Base-by-base conservation (phyloP, 306 rosid species). In the Hippophae gyantsensis region DNA sequence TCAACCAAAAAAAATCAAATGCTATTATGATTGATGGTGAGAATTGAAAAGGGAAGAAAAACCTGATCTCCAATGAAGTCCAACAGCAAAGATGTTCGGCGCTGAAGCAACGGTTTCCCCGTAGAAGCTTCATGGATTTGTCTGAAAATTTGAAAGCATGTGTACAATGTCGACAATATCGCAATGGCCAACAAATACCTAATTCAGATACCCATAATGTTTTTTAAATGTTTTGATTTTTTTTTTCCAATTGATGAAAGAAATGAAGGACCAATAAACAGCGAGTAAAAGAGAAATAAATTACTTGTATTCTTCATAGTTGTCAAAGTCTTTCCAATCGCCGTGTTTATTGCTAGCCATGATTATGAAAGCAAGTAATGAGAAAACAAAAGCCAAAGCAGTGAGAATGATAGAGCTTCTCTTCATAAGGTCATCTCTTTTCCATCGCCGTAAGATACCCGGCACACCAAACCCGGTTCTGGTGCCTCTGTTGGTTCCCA, bases 61-160 rank as follows among this genome's bases (percentile, higher is more conserved):
- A 86, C 96, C 89, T 87, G 98, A 71, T 90, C 92, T 7, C 84
- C 95, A 27, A 71, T 51, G 52, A 87, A 85, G 78, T 85, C 96
- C 38, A 77, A 43, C 61, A 81, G 13, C 3, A 60, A 71, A 9
- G 77, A 70, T 7, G 49, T 61, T 45, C 66, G 69, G 6, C 57
- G 75, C 14, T 56, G 63, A 61, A 81, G 60, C 49, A 62, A 4
- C 40, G 14, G 61, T 54, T 42, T 79, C 27, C 76, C 72, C 7
- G 74, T 77, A 23, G 58, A 67, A 32, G 84, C 66, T 67, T 82
- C 85, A 3, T 69, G 72, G 27, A 59, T 65, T 57, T 81, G 78
- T 5, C 79, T 67, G 38, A 74, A 45, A 44, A 75, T 72, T 76
- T 85, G 92, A 4, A 53, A 18, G n/a, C 59, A 86, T 0, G 72